phyloP scores from a whole-genome alignment of 805 yeast genomes.

The Yarrowia yakushimensis region DNA sequence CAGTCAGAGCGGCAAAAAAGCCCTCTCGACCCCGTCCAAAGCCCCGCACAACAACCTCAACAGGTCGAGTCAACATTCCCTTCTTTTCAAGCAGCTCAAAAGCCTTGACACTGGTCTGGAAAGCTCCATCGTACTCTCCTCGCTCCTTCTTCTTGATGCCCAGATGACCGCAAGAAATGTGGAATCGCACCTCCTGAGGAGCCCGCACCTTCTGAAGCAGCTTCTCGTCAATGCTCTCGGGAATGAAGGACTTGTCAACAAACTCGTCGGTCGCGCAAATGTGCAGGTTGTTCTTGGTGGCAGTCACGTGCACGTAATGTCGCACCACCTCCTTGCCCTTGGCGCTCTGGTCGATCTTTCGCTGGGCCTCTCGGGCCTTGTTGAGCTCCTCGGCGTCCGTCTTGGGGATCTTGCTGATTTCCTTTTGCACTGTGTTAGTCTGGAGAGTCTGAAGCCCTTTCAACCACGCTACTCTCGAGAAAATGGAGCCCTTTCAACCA shows the following conservation, averaged over 20 bases:
- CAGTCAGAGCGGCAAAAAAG: slow-evolving; percentile 75
- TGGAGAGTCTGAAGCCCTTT: too few species aligned
- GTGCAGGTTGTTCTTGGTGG: slow-evolving; percentile 21
- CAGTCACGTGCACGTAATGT: slow-evolving; percentile 9
- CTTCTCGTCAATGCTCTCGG: slow-evolving; percentile 24
- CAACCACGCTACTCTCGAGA: background rate
- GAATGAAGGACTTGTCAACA: slow-evolving; percentile 5
- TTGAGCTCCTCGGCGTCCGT: slow-evolving; percentile 13
- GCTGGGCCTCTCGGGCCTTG: slow-evolving; percentile 19
- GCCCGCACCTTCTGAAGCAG: slow-evolving; percentile 57
- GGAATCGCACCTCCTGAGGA: slow-evolving; percentile 68
- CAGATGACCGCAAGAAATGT: slow-evolving; percentile 74
- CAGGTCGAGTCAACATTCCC: slow-evolving; percentile 52
- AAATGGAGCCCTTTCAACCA: too few species aligned
- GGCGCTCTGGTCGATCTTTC: slow-evolving; percentile 9
- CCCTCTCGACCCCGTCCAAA: slow-evolving; percentile 91
- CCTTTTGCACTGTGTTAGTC: slow-evolving; percentile 22
- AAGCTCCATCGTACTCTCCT: slow-evolving; percentile 90
- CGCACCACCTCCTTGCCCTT: slow-evolving; percentile 24
- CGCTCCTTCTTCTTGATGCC: slow-evolving; percentile 89
- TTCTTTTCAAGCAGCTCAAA: slow-evolving; percentile 68
- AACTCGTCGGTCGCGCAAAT: slow-evolving; percentile 20
- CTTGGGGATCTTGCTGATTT: slow-evolving; percentile 23
- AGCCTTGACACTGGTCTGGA: slow-evolving; percentile 72
- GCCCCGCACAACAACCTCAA: slow-evolving; percentile 75